Evolutionary conservation across 2,329 filamentous ascomycete species (phyloP).

Genomic region (Colletotrichum lentis): DNA sequence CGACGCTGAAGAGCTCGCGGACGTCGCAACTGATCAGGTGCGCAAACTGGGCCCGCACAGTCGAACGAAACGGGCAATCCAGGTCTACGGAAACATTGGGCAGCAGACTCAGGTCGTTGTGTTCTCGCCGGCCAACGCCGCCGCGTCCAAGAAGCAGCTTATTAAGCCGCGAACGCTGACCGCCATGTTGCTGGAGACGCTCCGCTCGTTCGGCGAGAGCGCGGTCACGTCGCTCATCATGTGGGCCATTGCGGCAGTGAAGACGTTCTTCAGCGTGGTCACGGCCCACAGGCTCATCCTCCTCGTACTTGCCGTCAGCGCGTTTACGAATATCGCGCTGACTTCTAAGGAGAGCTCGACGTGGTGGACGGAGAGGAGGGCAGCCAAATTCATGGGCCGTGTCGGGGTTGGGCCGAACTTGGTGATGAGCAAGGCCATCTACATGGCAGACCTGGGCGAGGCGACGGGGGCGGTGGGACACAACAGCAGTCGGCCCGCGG

Average conservation of each 20-base stretch:
- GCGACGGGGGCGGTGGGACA: slow-evolving; percentile 54
- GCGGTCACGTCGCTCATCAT: slow-evolving; percentile 79
- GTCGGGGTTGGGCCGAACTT: slow-evolving; percentile 81
- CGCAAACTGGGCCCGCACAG: slow-evolving; percentile 76
- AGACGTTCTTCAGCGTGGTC: slow-evolving; percentile 71
- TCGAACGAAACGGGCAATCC: slow-evolving; percentile 78
- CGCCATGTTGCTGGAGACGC: slow-evolving; percentile 75
- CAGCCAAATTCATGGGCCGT: slow-evolving; percentile 80
- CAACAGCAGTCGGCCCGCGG: slow-evolving; percentile 49
- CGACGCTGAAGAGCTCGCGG: slow-evolving; percentile 77
- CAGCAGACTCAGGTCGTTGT: slow-evolving; percentile 70
- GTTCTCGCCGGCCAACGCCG: slow-evolving; percentile 61
- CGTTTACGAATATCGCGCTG: slow-evolving; percentile 76
- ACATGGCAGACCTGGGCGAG: slow-evolving; percentile 80
- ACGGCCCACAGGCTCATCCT: slow-evolving; percentile 80
- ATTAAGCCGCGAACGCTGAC: slow-evolving; percentile 70
- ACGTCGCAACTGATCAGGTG: slow-evolving; percentile 80
- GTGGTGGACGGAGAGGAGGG: slow-evolving; percentile 88
- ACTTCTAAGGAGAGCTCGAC: slow-evolving; percentile 75
- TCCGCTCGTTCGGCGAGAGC: slow-evolving; percentile 77
- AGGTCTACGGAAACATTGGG: slow-evolving; percentile 80
- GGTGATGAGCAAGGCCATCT: slow-evolving; percentile 86
- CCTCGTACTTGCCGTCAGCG: slow-evolving; percentile 71
- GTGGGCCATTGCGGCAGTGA: slow-evolving; percentile 73
- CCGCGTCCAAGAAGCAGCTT: slow-evolving; percentile 62